A percentile compares a stretch with the other conserved stretches of the same genome.
phyloP scores from a whole-genome alignment of 345 rosid genomes.

The Eucalyptus viminalis region DNA sequence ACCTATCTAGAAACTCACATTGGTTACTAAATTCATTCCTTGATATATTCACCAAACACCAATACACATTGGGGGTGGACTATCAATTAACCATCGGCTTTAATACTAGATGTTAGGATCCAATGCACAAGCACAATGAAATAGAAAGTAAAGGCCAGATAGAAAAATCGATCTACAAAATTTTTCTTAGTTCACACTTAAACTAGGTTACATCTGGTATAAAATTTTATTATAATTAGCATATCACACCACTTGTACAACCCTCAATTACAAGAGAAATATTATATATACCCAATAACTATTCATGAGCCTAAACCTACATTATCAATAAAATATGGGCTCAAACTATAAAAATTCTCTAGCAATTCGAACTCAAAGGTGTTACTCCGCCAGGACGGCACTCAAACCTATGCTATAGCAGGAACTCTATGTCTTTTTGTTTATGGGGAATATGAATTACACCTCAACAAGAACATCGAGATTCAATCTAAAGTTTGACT shows the following conservation, averaged over 20 bases:
- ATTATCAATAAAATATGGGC: no score
- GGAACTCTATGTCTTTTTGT: not conserved
- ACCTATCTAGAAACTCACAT: no score
- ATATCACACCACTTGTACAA: not conserved
- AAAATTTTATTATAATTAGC: not conserved
- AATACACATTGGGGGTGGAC: no score
- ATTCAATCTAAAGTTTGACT: not conserved
- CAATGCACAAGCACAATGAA: not conserved
- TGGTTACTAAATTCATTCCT: no score
- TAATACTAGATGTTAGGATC: no score
- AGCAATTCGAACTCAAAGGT: no score
- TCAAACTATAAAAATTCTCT: no score
- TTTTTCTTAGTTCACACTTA: not conserved
- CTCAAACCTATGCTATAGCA: no score
- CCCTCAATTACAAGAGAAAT: not conserved
- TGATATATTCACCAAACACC: no score
- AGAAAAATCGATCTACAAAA: not conserved
- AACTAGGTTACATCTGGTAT: not conserved
- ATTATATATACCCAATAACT: no score
- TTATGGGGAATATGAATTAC: not conserved
- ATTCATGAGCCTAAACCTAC: not conserved
- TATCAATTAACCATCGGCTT: no score
- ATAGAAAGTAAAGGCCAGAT: fast-evolving
- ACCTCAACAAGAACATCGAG: not conserved
- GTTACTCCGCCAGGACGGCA: no score